Percentiles rank a stretch among this genome's conserved stretches.
These are phyloP conservation scores for Rhinocladiella mackenziei DNA, from an alignment of 2,329 filamentous ascomycete species.

Conservation along the genomic window DNA sequence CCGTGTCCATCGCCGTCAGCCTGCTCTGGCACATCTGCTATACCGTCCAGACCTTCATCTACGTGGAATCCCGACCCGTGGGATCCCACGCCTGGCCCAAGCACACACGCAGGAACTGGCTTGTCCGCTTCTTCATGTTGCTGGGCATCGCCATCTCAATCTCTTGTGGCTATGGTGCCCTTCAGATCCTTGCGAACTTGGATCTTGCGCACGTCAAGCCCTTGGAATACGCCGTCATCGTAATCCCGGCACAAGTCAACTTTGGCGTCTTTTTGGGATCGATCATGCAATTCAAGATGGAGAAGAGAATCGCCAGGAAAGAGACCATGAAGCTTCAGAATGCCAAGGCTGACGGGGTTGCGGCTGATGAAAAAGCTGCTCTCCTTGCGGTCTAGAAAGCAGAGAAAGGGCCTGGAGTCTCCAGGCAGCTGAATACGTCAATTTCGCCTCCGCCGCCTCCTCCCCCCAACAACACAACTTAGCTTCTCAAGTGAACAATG, in stretches of 20 bases:
- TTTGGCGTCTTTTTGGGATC: constrained; percentile 25
- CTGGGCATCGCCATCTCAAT: constrained; percentile 21
- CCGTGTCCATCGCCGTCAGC: constrained; percentile 19
- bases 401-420: neutral
- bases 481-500: too few relatives aligned
- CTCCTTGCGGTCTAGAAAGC: constrained; percentile 18
- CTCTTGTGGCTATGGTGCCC: constrained; percentile 19
- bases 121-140: constrained; percentile 24
- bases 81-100: constrained; percentile 15
- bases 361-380: constrained; percentile 22
- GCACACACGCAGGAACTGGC: constrained; percentile 28
- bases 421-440: neutral
- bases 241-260: constrained; percentile 28
- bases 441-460: too few relatives aligned
- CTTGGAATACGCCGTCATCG: constrained; percentile 25
- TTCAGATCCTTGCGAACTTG: constrained; percentile 23
- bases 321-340: constrained; percentile 8
- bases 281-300: constrained; percentile 26
- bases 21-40: constrained; percentile 24
- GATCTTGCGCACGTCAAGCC: constrained; percentile 28
- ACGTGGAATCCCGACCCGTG: constrained; percentile 24
- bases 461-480: too few relatives aligned
- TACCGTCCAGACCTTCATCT: constrained; percentile 22
- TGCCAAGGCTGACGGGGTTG: constrained; percentile 7
- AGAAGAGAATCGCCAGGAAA: constrained; percentile 23